Base-by-base conservation (phyloP, 352 stramenopile genomes). In the Phytophthora uliginosa region DNA sequence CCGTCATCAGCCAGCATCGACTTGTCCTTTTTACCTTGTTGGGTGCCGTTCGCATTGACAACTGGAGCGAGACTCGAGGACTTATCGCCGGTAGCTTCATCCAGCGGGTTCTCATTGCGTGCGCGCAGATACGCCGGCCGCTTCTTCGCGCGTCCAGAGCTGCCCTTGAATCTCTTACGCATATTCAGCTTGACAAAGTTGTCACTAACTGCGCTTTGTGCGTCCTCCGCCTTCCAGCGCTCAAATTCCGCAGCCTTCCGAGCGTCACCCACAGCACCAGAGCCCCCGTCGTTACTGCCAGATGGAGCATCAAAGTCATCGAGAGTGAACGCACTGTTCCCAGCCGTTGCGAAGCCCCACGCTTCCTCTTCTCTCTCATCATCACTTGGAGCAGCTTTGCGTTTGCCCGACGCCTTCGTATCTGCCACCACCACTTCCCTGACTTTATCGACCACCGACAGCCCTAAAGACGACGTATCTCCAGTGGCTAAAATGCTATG, bases 121-220 rank as follows among this genome's bases (percentile, higher is more conserved):
- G 80, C 59, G 24, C 86, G 83, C 22, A 96, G 62, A 70, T 96
- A 96, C 24, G 76, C 78, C 0, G 89, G 89, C 13, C 69, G 83
- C 58, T 93, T 94, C 62, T 89, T 90, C 0, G 86, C 80, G 50
- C 83, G 85, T 15, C 86, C 87, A 24, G 83, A 84, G 59, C 87
- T 91, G 9, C 86, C 86, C 54, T 87, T 91, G 55, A 93, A 79
- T 13, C 86, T 76, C 68, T 92, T 93, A 18, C 87, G 84, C 89
- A 95, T 94, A 59, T 93, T 89, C 6, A 94, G 79, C 36, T 82
- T 81, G 24, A 96, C 85, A 68, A 93, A 96, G 64, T 96, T 96
- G 72, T 90, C 80, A 65, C 86, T 91, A 12, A 95, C 83, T 2
- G 60, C 56, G 59, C 81, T 80, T 33, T 77, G 81, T 10, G 65